phyloP scores from a whole-genome alignment of 2,329 filamentous ascomycete species.

The Alternaria sp. region DNA sequence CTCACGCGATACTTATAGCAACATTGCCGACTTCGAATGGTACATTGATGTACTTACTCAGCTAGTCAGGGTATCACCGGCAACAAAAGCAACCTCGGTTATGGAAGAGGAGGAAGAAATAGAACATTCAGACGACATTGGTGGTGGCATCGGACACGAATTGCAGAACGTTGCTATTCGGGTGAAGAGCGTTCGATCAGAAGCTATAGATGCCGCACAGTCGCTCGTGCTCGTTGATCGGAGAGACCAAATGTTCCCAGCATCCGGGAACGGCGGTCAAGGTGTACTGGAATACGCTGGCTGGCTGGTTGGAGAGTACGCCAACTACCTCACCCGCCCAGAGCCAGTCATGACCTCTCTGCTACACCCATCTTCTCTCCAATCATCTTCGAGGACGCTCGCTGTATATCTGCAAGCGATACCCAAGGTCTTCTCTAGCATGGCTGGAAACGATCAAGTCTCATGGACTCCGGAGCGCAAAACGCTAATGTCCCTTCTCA shows the following conservation, averaged over 20 bases:
- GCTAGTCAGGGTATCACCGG: slow-evolving; percentile 72
- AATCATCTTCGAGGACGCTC: slow-evolving; percentile 69
- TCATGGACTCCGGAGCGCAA: slow-evolving; percentile 77
- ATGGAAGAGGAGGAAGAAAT: slow-evolving; percentile 37
- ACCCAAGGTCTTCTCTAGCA: slow-evolving; percentile 80
- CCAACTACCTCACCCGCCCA: slow-evolving; percentile 71
- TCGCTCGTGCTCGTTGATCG: slow-evolving; percentile 70
- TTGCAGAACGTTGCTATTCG: slow-evolving; percentile 90
- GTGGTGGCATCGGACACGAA: slow-evolving; percentile 79
- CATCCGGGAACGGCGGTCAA: slow-evolving; percentile 57
- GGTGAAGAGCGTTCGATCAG: slow-evolving; percentile 79
- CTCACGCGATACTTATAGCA: slow-evolving; percentile 83
- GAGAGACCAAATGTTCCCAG: slow-evolving; percentile 63
- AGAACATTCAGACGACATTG: slow-evolving; percentile 55
- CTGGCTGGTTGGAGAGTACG: slow-evolving; percentile 91
- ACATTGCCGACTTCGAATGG: slow-evolving; percentile 93
- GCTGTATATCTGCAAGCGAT: slow-evolving; percentile 82
- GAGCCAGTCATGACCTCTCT: slow-evolving; percentile 76
- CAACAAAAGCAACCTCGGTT: slow-evolving; percentile 49
- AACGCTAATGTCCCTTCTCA: slow-evolving; percentile 75
- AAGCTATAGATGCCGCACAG: slow-evolving; percentile 84
- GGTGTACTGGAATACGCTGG: slow-evolving; percentile 76
- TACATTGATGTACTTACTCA: slow-evolving; percentile 91
- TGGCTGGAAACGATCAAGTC: slow-evolving; percentile 69
- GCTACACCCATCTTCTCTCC: slow-evolving; percentile 68